Evolutionary conservation across 768 basidiomycete species (phyloP).

Genomic region (Auricularia cornea): DNA sequence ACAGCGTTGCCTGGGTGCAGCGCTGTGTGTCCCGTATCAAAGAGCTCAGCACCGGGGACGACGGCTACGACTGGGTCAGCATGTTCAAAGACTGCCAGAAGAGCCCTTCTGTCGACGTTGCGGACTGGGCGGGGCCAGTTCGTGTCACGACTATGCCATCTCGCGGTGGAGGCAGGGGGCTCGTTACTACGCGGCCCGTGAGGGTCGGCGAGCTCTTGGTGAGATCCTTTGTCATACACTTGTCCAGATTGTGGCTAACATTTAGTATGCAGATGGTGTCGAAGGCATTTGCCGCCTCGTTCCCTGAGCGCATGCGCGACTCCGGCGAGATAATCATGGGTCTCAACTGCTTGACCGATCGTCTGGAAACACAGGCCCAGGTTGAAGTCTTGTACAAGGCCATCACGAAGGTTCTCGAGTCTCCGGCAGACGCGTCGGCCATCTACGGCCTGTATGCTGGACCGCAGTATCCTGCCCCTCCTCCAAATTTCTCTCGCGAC

Average conservation of each 20-base stretch:
- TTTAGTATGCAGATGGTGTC: too few species aligned
- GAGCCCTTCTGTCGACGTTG: conserved; percentile 13
- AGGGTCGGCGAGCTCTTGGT: conserved; percentile 3
- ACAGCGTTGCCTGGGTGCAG: conserved; percentile 9
- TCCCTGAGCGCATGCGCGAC: neutral
- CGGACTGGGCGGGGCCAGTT: conserved; percentile 15
- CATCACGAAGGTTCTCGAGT: too few species aligned
- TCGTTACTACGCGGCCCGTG: conserved; percentile 7
- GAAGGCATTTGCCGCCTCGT: neutral
- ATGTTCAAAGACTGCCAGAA: conserved; percentile 12
- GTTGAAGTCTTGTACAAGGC: too few species aligned
- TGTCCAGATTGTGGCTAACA: neutral
- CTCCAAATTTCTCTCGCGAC: too few species aligned
- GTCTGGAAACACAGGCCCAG: too few species aligned
- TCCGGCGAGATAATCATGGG: too few species aligned
- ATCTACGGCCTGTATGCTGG: too few species aligned
- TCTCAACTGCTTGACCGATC: too few species aligned
- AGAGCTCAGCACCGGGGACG: conserved; percentile 14
- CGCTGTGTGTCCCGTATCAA: conserved; percentile 12
- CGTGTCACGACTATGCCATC: conserved; percentile 1
- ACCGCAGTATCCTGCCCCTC: too few species aligned
- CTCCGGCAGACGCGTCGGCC: too few species aligned
- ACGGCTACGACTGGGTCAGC: conserved; percentile 17
- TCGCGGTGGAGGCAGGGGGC: conserved; percentile 9
- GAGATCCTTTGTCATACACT: conserved; percentile 3